A percentile compares a stretch with the other conserved stretches of the same genome.
Conservation (phyloP, 129 eudicot genomes). For the Flaveria linearis region DNA sequence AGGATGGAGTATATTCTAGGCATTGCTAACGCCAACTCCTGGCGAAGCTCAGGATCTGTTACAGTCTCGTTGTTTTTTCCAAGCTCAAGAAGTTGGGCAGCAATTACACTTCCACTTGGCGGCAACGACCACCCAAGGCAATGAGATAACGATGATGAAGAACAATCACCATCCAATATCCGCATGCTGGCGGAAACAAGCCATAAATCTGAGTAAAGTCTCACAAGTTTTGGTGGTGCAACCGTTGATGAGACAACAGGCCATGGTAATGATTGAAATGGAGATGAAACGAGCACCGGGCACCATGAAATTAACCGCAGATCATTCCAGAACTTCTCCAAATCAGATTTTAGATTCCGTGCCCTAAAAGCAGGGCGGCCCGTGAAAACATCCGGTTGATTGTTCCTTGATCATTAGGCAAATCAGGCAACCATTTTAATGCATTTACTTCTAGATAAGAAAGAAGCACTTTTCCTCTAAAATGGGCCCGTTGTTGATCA, state of each 20-base stretch:
- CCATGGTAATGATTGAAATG: slow-evolving; percentile 88
- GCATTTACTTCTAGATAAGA: slow-evolving; percentile 94
- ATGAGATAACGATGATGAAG: slow-evolving; percentile 73
- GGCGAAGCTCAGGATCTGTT: slow-evolving; percentile 78
- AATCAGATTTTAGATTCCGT: slow-evolving; percentile 66
- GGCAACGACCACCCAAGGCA: slow-evolving; percentile 93
- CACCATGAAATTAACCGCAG: slow-evolving; percentile 88
- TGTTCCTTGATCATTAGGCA: slow-evolving; percentile 55
- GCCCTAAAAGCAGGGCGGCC: slow-evolving; percentile 78
- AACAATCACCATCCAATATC: slow-evolving; percentile 93
- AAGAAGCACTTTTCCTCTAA: slow-evolving; percentile 85
- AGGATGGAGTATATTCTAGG: slow-evolving; percentile 86
- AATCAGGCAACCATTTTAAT: slow-evolving; percentile 67
- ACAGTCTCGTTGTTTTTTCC: slow-evolving; percentile 91
- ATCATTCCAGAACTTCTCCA: slow-evolving; percentile 92
- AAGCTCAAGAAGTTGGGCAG: slow-evolving; percentile 98
- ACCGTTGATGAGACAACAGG: slow-evolving; percentile 79
- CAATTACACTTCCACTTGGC: slow-evolving; percentile 93
- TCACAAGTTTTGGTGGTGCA: slow-evolving; percentile 96
- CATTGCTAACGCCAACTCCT: slow-evolving; percentile 87
- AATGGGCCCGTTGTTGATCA: slow-evolving; percentile 66
- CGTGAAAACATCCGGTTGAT: slow-evolving; percentile 74
- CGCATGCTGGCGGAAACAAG: slow-evolving; percentile 98
- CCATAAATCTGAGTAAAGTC: slow-evolving; percentile 78
- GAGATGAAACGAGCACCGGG: slow-evolving; percentile 83